These are phyloP conservation scores for Trichosporon faecale DNA, from an alignment of 1,284 basidiomycete genomes.

Conservation along the genomic window DNA sequence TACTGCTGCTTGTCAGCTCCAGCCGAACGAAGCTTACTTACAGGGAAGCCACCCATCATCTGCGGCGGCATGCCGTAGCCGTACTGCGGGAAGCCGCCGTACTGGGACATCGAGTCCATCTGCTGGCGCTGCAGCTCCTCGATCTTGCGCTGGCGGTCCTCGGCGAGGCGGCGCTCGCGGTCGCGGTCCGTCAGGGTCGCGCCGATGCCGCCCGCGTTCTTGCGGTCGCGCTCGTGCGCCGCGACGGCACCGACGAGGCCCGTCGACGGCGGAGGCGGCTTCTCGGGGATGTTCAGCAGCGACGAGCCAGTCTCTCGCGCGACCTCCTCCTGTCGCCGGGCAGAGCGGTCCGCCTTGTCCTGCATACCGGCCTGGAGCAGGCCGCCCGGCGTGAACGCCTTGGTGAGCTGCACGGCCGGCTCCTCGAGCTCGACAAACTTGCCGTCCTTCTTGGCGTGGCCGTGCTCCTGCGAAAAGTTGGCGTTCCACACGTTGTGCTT, in stretches of 20 bases:
- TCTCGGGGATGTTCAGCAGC: slow-evolving; percentile 87
- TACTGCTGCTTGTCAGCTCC: slow-evolving; percentile 16
- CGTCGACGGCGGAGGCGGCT: slow-evolving; percentile 91
- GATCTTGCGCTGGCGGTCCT: slow-evolving; percentile 86
- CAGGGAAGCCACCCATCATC: slow-evolving; percentile 4
- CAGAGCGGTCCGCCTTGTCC: slow-evolving; percentile 91
- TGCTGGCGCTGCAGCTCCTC: slow-evolving; percentile 86
- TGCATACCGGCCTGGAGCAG: slow-evolving; percentile 90
- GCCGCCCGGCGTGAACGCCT: slow-evolving; percentile 90
- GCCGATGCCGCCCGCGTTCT: slow-evolving; percentile 89
- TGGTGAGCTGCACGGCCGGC: slow-evolving; percentile 71
- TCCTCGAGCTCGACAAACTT: slow-evolving; percentile 77
- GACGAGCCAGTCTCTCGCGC: slow-evolving; percentile 85
- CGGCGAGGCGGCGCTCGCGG: slow-evolving; percentile 80
- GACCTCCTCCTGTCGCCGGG: slow-evolving; percentile 87
- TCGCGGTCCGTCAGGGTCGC: slow-evolving; percentile 92
- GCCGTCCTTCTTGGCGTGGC: slow-evolving; percentile 49
- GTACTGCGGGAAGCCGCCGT: slow-evolving; percentile 44
- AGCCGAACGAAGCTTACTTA: background rate
- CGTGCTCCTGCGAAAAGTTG: slow-evolving; percentile 67
- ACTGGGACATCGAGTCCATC: slow-evolving; percentile 56
- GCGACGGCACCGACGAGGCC: slow-evolving; percentile 94
- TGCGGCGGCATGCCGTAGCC: slow-evolving; percentile 42
- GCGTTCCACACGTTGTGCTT: slow-evolving; percentile 68
- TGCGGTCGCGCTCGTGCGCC: slow-evolving; percentile 88